Conservation (phyloP, 2,329 filamentous ascomycete genomes). For the Aspergillus sp. region DNA sequence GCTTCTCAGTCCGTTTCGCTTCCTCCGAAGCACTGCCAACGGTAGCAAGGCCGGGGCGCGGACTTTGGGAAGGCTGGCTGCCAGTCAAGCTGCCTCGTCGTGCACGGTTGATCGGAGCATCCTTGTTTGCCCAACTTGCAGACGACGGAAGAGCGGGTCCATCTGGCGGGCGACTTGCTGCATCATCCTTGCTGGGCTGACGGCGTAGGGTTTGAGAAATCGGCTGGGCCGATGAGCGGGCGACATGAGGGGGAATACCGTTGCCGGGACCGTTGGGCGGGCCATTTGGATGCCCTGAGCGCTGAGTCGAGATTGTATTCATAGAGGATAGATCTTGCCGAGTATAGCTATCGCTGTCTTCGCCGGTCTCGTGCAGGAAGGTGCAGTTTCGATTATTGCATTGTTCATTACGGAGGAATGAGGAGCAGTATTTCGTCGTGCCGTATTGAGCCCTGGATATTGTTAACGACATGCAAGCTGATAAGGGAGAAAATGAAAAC, state of each 20-base stretch:
- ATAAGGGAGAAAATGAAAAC: conserved; percentile 37
- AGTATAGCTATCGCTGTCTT: conserved; percentile 94
- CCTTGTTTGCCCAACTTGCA: conserved; percentile 80
- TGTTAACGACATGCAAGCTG: conserved; percentile 2
- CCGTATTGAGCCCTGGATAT: conserved; percentile 60
- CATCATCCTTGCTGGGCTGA: conserved; percentile 68
- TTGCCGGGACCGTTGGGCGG: conserved; percentile 14
- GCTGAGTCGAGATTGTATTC: conserved; percentile 77
- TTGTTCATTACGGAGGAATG: conserved; percentile 86
- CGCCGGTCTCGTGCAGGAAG: conserved; percentile 96
- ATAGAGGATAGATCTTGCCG: conserved; percentile 90
- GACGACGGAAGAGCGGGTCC: conserved; percentile 86
- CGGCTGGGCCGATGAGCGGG: conserved; percentile 46
- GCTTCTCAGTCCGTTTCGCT: conserved; percentile 28
- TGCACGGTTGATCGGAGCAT: conserved; percentile 60
- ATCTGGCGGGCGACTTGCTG: conserved; percentile 58
- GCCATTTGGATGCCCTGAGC: conserved; percentile 53
- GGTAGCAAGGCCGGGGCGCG: conserved; percentile 52
- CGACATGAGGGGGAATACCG: conserved; percentile 31
- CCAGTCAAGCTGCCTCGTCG: conserved; percentile 68
- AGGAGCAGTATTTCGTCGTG: conserved; percentile 97
- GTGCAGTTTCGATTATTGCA: conserved; percentile 97
- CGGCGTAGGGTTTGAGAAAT: conserved; percentile 59
- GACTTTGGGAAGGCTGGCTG: conserved; percentile 74
- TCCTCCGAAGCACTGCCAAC: conserved; percentile 32